Percentiles rank a stretch among this genome's conserved stretches.
Evolutionary conservation across 208 protist species (phyloP).

Genomic region (Trypanosoma vivax): DNA sequence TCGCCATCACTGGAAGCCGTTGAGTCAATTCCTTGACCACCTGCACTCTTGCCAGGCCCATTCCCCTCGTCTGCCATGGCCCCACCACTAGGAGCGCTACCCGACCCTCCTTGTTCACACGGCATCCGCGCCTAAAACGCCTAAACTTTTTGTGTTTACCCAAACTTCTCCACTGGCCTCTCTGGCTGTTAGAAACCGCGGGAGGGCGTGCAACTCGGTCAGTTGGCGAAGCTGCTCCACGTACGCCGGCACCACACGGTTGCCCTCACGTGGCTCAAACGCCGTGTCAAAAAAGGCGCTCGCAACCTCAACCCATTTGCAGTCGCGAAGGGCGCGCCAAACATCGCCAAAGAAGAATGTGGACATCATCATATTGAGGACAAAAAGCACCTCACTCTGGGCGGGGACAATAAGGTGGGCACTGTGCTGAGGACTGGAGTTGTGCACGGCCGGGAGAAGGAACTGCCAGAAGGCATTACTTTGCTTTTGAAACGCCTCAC

Average conservation of each 20-base stretch:
- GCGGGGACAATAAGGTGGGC: conserved; percentile 44
- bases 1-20: not conserved
- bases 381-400: conserved; percentile 78
- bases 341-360: conserved; percentile 75
- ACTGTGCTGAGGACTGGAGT: conserved; percentile 1
- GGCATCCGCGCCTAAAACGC: not conserved
- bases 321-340: conserved; percentile 45
- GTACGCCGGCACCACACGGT: not conserved
- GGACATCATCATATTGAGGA: conserved; percentile 71
- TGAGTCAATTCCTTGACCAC: not conserved
- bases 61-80: not conserved
- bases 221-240: conserved; percentile 8
- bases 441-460: conserved; percentile 9
- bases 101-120: not conserved
- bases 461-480: conserved; percentile 17
- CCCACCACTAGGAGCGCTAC: not conserved
- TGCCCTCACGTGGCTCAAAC: conserved; percentile 23
- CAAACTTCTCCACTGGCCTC: not conserved
- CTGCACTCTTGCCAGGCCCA: not conserved
- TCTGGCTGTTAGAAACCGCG: conserved; percentile 11
- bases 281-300: conserved; percentile 50
- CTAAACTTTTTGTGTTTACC: not conserved
- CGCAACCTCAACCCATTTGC: conserved; percentile 43
- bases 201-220: conserved; percentile 5
- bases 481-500: conserved; percentile 16